Evolutionary conservation across 192 early-diverging fungal species (phyloP).

Genomic region (Coemansia sp.): DNA sequence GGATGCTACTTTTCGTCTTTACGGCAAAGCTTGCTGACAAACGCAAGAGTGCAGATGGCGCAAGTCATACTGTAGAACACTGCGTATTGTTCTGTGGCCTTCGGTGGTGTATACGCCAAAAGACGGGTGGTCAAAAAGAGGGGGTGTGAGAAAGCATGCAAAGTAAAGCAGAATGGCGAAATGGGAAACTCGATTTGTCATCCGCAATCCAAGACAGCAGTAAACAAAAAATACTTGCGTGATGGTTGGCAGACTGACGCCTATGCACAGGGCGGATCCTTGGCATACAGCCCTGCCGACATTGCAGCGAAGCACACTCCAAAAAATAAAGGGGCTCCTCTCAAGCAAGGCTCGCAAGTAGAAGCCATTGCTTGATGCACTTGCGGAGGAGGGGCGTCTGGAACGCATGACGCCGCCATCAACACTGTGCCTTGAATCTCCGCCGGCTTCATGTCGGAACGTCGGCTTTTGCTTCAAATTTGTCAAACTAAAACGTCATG

Average conservation of each 20-base stretch:
- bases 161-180: neutral
- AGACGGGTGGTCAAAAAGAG: neutral
- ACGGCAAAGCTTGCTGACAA: slow-evolving; percentile 2
- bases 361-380: neutral
- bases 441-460: neutral
- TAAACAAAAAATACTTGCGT: neutral
- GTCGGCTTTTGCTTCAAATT: neutral
- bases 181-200: slow-evolving; percentile 3
- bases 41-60: neutral
- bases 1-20: neutral
- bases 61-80: neutral
- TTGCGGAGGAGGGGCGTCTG: neutral
- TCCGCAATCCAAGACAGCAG: neutral
- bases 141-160: neutral
- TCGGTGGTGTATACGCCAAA: neutral
- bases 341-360: neutral
- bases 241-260: neutral
- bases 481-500: neutral
- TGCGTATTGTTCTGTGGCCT: neutral
- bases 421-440: neutral
- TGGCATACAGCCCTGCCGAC: neutral
- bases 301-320: neutral
- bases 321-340: neutral
- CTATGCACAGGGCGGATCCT: slow-evolving; percentile 1
- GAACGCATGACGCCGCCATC: neutral